Evolutionary conservation across 2,329 filamentous ascomycete genomes (phyloP), one percentile per base, ranked within the genome.

Genomic region (Fusarium chlamydosporum): DNA sequence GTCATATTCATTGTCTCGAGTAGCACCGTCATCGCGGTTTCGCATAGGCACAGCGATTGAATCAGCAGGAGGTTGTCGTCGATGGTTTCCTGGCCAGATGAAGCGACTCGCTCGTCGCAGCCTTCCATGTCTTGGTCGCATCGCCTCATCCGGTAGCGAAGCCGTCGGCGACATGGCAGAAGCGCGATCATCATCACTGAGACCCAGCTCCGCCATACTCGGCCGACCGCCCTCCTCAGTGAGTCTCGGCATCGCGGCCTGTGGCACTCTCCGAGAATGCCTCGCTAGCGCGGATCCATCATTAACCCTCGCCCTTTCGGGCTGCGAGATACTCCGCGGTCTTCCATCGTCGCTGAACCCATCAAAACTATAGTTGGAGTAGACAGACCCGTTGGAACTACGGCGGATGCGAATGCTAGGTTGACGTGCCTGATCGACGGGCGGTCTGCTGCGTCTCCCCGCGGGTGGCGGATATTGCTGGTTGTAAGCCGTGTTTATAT

Each of bases 171-270:
- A 77, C 4, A 74, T 56, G 2, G 74, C 67, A 26, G 51, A 46
- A 1, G 61, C 68, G 3, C 33, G 23, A 16, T 60, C 54, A 9
- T 57, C 45, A 43, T 56, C 56, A 0, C 58, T 46, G 3, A 76
- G 42, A 1, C 74, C 77, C 31, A 82, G 59, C 40, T 81, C 80
- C 3, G 76, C 73, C 57, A 79, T 70, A 15, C 73, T 79, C 3
- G 80, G 80, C 0, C 80, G 74, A 0, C 64, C 56, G 10, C 79
- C 79, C 61, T 82, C 80, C 41, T 82, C 80, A 0, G 80, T 82
- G 45, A 82, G 67, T 38, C 80, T 77, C 13, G 80, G 80, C 72
- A 82, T 67, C 35, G 77, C 75, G 7, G 72, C 50, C 50, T 79
- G 78, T n/a, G 75, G 78, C 10, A 72, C 63, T 29, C 76, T 68